These are phyloP conservation scores for Nakaseomyces glabratus DNA, from an alignment of 1,139 yeast genomes.

Conservation along the genomic window DNA sequence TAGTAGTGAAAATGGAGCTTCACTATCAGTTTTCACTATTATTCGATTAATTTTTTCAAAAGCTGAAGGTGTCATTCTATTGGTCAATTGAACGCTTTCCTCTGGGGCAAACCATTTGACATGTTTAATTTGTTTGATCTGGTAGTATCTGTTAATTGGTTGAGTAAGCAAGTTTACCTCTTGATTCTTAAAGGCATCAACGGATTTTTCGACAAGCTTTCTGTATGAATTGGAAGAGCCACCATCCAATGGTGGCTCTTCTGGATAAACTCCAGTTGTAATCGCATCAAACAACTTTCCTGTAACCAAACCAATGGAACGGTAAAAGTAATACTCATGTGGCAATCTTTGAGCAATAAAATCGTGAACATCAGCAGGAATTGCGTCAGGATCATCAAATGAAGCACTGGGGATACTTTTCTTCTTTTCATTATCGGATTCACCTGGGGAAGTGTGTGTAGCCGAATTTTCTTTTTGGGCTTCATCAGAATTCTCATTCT, in stretches of 20 bases:
- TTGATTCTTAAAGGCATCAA: conserved; percentile 44
- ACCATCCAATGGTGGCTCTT: conserved; percentile 66
- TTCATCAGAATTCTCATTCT: conserved; percentile 15
- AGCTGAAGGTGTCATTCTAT: conserved; percentile 44
- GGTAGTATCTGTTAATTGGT: conserved; percentile 76
- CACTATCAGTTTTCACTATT: conserved; percentile 28
- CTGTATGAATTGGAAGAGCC: conserved; percentile 52
- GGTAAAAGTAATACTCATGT: conserved; percentile 75
- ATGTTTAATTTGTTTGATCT: conserved; percentile 56
- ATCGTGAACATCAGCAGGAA: conserved; percentile 75
- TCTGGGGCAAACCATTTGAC: conserved; percentile 51
- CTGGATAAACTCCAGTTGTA: conserved; percentile 52
- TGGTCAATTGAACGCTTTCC: conserved; percentile 40
- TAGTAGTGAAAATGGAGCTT: conserved; percentile 23
- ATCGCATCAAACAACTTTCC: conserved; percentile 60
- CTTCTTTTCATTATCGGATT: conserved; percentile 1
- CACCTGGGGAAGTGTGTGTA: not conserved
- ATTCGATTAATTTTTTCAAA: conserved; percentile 35
- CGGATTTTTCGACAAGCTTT: conserved; percentile 42
- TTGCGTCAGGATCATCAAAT: conserved; percentile 7
- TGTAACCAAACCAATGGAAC: conserved; percentile 66
- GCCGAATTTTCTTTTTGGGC: conserved; percentile 4
- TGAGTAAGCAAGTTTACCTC: conserved; percentile 63
- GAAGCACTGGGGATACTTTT: conserved; percentile 4
- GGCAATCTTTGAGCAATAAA: conserved; percentile 81